Percentiles rank a stretch among this genome's conserved stretches.
Evolutionary conservation across 257 asterid genomes (phyloP).

Genomic region (Datura wrightii): DNA sequence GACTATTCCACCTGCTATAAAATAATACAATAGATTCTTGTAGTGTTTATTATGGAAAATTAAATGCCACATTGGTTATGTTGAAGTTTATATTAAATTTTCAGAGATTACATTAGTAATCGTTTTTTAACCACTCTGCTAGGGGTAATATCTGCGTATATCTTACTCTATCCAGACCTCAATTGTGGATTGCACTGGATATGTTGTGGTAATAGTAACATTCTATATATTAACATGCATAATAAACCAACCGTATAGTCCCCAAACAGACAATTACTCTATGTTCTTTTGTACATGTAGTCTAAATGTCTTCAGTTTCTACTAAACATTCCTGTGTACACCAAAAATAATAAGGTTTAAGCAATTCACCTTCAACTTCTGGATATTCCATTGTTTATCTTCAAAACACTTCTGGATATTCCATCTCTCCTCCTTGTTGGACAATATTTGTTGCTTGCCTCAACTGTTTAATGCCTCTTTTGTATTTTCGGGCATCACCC

Average conservation of each 20-base stretch:
- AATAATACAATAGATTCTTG: background rate
- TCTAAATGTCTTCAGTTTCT: background rate
- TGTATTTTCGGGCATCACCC: background rate
- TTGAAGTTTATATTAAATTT: background rate
- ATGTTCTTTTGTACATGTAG: background rate
- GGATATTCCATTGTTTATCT: background rate
- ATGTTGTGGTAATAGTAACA: background rate
- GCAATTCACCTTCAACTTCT: background rate
- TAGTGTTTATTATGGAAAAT: background rate
- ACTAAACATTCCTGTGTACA: background rate
- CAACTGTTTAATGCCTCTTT: background rate
- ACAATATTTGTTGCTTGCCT: background rate
- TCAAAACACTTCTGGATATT: background rate
- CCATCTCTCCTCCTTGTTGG: background rate
- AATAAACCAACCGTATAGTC: background rate
- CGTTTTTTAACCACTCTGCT: too few species aligned
- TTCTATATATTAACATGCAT: background rate
- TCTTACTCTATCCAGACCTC: too few species aligned
- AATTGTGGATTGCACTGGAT: too few species aligned
- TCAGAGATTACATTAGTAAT: background rate
- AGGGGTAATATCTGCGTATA: too few species aligned
- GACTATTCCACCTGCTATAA: background rate
- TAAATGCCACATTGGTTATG: slow-evolving; percentile 12
- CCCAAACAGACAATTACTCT: background rate
- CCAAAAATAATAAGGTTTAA: background rate